These are phyloP conservation scores for Phaeosphaeriaceae sp. DNA, from an alignment of 2,329 filamentous ascomycete species.

Conservation along the genomic window DNA sequence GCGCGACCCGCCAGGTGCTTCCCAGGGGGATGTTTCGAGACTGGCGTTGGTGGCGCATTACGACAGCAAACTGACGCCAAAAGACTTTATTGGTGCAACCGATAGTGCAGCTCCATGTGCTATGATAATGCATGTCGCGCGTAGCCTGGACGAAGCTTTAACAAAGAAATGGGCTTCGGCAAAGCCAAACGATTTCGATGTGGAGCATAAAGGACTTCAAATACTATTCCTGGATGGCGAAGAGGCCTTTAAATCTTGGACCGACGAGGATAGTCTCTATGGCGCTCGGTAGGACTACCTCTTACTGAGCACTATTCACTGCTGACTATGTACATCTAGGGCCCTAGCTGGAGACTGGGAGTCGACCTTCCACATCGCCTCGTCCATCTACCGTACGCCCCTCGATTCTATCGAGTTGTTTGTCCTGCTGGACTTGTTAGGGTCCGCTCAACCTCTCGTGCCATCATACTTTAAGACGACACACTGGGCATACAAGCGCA, in stretches of 20 bases:
- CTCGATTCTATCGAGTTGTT: constrained; percentile 87
- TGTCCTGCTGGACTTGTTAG: constrained; percentile 86
- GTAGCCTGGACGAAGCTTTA: constrained; percentile 79
- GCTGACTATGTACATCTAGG: constrained; percentile 31
- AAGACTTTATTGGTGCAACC: constrained; percentile 90
- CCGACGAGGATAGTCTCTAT: constrained; percentile 82
- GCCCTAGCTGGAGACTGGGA: constrained; percentile 88
- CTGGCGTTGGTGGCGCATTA: constrained; percentile 93
- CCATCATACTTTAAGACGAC: constrained; percentile 90
- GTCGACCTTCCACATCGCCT: constrained; percentile 67
- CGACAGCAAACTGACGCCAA: constrained; percentile 80
- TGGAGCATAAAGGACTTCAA: constrained; percentile 83
- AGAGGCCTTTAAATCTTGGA: constrained; percentile 87
- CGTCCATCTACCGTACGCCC: constrained; percentile 75
- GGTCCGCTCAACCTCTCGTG: constrained; percentile 69
- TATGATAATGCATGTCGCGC: constrained; percentile 86
- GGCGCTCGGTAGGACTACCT: constrained; percentile 72
- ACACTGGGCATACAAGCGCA: constrained; percentile 88
- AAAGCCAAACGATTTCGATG: constrained; percentile 53
- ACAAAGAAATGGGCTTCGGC: constrained; percentile 82
- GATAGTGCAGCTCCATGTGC: constrained; percentile 96
- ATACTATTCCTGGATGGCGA: constrained; percentile 92
- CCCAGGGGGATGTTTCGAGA: constrained; percentile 75
- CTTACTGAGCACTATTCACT: not conserved
- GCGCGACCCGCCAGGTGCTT: constrained; percentile 85